These are phyloP conservation scores for Colletotrichum navitas DNA, from an alignment of 2,329 filamentous ascomycete species.

Conservation along the genomic window DNA sequence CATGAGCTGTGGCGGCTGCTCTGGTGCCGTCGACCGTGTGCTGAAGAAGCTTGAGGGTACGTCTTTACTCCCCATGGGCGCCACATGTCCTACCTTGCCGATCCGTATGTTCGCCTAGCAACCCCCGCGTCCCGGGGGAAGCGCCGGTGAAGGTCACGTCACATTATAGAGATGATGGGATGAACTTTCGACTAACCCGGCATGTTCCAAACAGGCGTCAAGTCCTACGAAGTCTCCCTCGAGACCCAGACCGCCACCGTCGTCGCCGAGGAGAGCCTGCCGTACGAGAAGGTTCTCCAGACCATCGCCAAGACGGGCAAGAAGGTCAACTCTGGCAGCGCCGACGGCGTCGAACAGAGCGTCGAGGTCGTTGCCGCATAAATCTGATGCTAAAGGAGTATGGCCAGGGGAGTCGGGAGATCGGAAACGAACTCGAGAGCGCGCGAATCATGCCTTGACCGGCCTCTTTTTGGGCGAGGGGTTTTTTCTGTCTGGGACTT, in stretches of 20 bases:
- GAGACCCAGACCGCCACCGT: slow-evolving; percentile 87
- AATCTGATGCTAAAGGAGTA: slow-evolving; percentile 48
- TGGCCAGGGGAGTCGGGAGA: slow-evolving; percentile 40
- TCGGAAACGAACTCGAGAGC: not conserved
- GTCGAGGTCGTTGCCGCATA: slow-evolving; percentile 53
- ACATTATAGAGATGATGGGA: not conserved
- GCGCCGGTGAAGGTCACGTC: not conserved
- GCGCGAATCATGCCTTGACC: not conserved
- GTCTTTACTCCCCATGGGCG: slow-evolving; percentile 46
- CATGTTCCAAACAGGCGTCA: slow-evolving; percentile 72
- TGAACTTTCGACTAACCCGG: not conserved
- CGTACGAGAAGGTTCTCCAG: slow-evolving; percentile 84
- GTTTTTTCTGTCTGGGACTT: not conserved
- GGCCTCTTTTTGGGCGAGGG: not conserved
- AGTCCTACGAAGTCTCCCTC: slow-evolving; percentile 88
- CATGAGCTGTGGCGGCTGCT: slow-evolving; percentile 98
- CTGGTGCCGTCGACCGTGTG: slow-evolving; percentile 90
- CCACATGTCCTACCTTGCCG: not conserved
- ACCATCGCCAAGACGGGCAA: slow-evolving; percentile 98
- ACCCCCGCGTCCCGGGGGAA: not conserved
- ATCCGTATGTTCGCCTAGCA: not conserved
- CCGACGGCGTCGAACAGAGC: slow-evolving; percentile 72
- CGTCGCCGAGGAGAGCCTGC: slow-evolving; percentile 74
- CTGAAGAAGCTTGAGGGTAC: slow-evolving; percentile 91
- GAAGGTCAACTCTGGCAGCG: slow-evolving; percentile 83